phyloP scores from a whole-genome alignment of 352 stramenopile genomes.

The Globisporangium spinosum region DNA sequence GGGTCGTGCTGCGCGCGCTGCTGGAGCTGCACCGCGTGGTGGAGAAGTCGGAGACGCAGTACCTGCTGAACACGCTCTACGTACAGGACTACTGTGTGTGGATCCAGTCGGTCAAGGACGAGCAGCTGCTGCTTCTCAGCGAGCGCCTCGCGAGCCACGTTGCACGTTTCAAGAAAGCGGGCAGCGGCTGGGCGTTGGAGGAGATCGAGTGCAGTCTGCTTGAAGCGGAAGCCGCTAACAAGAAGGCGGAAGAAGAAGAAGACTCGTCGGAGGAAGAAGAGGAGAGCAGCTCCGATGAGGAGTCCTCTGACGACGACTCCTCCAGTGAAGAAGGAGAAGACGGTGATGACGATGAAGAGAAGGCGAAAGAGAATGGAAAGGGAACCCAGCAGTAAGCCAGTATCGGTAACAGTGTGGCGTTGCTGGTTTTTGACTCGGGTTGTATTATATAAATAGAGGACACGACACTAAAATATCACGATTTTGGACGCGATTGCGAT shows the following conservation, averaged over 20 bases:
- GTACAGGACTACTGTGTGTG: constrained; percentile 92
- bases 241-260: not conserved
- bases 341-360: constrained; percentile 24
- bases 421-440: not conserved
- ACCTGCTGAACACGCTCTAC: constrained; percentile 95
- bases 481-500: not conserved
- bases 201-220: constrained; percentile 67
- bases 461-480: constrained; percentile 10
- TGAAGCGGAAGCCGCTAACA: constrained; percentile 28
- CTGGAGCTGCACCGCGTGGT: constrained; percentile 91
- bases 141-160: constrained; percentile 29
- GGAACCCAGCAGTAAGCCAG: not conserved
- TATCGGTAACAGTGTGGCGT: not conserved
- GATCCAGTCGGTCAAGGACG: constrained; percentile 69
- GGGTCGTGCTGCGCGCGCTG: constrained; percentile 87
- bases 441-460: constrained; percentile 17
- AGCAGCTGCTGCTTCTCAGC: constrained; percentile 35
- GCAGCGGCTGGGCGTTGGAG: constrained; percentile 74
- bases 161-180: constrained; percentile 49
- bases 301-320: constrained; percentile 8
- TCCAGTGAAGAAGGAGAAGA: constrained; percentile 28
- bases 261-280: constrained; percentile 11
- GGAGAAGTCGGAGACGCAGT: constrained; percentile 94
- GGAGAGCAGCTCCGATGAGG: constrained; percentile 18
- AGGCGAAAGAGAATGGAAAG: constrained; percentile 15